phyloP scores from a whole-genome alignment of 768 basidiomycete species.

The Amanita jacksonii region DNA sequence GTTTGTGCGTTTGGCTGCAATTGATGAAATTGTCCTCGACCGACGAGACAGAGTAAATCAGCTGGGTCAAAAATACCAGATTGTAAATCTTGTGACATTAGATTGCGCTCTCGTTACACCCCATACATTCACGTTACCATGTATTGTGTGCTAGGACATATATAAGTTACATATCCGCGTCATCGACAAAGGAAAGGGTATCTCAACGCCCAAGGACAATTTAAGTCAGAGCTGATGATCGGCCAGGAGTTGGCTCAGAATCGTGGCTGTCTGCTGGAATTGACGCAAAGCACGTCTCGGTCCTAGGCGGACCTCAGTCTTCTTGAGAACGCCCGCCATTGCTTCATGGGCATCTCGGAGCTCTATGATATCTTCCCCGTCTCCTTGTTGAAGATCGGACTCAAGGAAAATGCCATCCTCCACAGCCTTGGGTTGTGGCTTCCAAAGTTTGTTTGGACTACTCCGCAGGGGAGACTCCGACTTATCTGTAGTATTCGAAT shows the following conservation, averaged over 20 bases:
- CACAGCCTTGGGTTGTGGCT: background rate
- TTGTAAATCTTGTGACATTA: conserved; percentile 89
- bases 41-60: conserved; percentile 44
- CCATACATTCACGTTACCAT: too few relatives aligned
- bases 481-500: background rate
- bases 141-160: too few relatives aligned
- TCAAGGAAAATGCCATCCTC: background rate
- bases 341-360: background rate
- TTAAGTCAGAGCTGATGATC: conserved; percentile 7
- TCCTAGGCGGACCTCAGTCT: background rate
- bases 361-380: background rate
- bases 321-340: background rate
- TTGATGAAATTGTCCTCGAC: conserved; percentile 64
- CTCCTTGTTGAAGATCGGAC: too few relatives aligned
- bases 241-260: conserved; percentile 11
- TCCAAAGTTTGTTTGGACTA: too few relatives aligned
- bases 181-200: background rate
- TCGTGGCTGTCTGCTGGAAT: conserved; percentile 3
- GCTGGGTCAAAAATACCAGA: conserved; percentile 54
- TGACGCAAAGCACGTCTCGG: background rate
- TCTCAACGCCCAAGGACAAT: background rate
- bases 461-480: too few relatives aligned
- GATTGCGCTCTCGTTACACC: too few relatives aligned
- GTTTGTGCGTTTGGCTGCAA: conserved; percentile 69
- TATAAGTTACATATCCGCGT: too few relatives aligned